These are phyloP conservation scores for Vicia sativa DNA, from an alignment of 306 rosid genomes.

Conservation along the genomic window DNA sequence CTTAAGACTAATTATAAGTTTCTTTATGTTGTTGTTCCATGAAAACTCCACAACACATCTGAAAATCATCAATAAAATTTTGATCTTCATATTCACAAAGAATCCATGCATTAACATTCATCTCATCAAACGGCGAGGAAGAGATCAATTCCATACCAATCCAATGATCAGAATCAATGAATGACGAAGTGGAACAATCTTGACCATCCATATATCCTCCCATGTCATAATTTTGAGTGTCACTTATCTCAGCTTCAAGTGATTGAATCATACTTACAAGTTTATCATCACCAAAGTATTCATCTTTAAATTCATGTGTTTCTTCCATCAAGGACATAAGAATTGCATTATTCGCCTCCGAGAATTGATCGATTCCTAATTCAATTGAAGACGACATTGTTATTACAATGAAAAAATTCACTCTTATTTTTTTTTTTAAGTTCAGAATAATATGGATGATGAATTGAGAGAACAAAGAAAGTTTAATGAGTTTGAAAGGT, in stretches of 20 bases:
- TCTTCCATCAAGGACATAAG: slow-evolving; percentile 53
- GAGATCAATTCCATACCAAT: slow-evolving; percentile 41
- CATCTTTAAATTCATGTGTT: slow-evolving; percentile 40
- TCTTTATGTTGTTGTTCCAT: slow-evolving; percentile 40
- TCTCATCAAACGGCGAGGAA: slow-evolving; percentile 37
- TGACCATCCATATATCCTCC: slow-evolving; percentile 42
- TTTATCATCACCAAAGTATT: slow-evolving; percentile 49
- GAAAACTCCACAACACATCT: slow-evolving; percentile 34
- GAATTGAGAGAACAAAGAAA: slow-evolving; percentile 13
- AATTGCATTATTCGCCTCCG: slow-evolving; percentile 42
- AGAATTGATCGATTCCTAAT: slow-evolving; percentile 31
- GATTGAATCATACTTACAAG: slow-evolving; percentile 57
- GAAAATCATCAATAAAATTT: slow-evolving; percentile 33
- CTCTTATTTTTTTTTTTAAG: background rate
- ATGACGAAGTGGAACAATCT: slow-evolving; percentile 40
- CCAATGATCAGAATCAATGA: slow-evolving; percentile 35
- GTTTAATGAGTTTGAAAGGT: slow-evolving; percentile 21
- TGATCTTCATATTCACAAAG: slow-evolving; percentile 38
- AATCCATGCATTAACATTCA: slow-evolving; percentile 39
- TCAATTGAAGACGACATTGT: slow-evolving; percentile 41
- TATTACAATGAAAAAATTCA: background rate
- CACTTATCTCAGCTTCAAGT: slow-evolving; percentile 52
- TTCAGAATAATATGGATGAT: background rate
- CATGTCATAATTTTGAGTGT: slow-evolving; percentile 15
- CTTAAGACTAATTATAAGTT: slow-evolving; percentile 17